A percentile compares a stretch with the other conserved stretches of the same genome.
Evolutionary conservation across 805 yeast genomes (phyloP).

Genomic region (Pichia heedii): DNA sequence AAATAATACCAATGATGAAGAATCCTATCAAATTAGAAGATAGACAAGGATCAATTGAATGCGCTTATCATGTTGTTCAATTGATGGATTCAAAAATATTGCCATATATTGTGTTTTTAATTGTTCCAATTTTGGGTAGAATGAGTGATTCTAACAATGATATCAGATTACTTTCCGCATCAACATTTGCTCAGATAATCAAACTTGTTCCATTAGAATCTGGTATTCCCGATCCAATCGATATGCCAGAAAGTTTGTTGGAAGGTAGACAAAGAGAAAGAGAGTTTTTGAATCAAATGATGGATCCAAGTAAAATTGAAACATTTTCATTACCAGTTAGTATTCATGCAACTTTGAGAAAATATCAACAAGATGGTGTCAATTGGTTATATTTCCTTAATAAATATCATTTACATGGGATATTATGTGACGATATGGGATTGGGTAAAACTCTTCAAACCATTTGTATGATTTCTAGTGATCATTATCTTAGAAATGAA

Average conservation of each 20-base stretch:
- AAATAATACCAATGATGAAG: conserved; percentile 68
- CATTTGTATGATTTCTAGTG: conserved; percentile 93
- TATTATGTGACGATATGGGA: conserved; percentile 99
- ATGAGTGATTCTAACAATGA: conserved; percentile 94
- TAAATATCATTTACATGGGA: conserved; percentile 92
- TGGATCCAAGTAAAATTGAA: conserved; percentile 88
- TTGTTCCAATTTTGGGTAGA: conserved; percentile 93
- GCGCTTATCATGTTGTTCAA: conserved; percentile 73
- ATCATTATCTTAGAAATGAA: conserved; percentile 77
- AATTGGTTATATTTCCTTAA: conserved; percentile 96
- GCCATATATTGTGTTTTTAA: conserved; percentile 90
- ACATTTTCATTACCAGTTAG: conserved; percentile 85
- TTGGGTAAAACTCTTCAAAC: conserved; percentile 95
- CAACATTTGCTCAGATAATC: conserved; percentile 93
- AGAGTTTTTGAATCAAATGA: conserved; percentile 92
- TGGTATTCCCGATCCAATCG: conserved; percentile 92
- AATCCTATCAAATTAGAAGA: conserved; percentile 61
- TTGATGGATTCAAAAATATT: conserved; percentile 83
- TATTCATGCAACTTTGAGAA: conserved; percentile 85
- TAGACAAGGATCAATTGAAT: conserved; percentile 92
- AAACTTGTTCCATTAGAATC: conserved; percentile 95
- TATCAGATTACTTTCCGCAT: conserved; percentile 84
- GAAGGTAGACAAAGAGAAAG: conserved; percentile 91
- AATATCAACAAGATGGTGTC: conserved; percentile 97
- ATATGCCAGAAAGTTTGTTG: conserved; percentile 74